Conservation (phyloP, 2,329 filamentous ascomycete genomes). For the Westerdykella sp. region DNA sequence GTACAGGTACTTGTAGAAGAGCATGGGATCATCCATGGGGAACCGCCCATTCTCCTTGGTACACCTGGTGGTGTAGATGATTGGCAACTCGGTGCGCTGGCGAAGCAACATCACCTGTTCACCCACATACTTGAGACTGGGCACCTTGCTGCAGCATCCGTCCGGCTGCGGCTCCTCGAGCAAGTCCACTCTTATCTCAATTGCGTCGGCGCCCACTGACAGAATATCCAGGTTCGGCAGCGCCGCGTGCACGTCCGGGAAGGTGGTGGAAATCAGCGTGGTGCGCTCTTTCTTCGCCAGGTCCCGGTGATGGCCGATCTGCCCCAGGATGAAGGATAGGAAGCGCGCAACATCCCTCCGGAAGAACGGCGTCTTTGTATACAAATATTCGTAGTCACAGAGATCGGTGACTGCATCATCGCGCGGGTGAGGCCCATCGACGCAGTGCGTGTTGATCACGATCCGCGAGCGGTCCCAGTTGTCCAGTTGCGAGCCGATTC, state of each 20-base stretch:
- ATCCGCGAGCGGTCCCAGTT: slow-evolving; percentile 56
- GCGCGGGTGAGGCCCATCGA: slow-evolving; percentile 57
- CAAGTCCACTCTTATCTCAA: slow-evolving; percentile 78
- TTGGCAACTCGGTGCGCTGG: slow-evolving; percentile 79
- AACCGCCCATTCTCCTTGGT: slow-evolving; percentile 77
- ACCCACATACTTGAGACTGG: slow-evolving; percentile 76
- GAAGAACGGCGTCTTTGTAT: slow-evolving; percentile 65
- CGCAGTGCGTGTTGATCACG: slow-evolving; percentile 70
- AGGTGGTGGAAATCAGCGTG: slow-evolving; percentile 82
- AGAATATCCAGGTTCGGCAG: slow-evolving; percentile 80
- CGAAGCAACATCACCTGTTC: slow-evolving; percentile 79
- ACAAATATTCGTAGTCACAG: slow-evolving; percentile 84
- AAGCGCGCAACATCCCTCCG: slow-evolving; percentile 73
- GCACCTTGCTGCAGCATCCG: slow-evolving; percentile 58
- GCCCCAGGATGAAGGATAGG: slow-evolving; percentile 71
- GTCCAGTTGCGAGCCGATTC: slow-evolving; percentile 53
- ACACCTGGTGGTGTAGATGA: slow-evolving; percentile 82
- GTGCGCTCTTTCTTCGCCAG: slow-evolving; percentile 72
- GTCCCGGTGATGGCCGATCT: slow-evolving; percentile 71
- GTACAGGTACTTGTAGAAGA: slow-evolving; percentile 75
- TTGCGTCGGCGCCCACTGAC: slow-evolving; percentile 78
- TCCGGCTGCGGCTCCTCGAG: slow-evolving; percentile 64
- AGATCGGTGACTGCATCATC: slow-evolving; percentile 57
- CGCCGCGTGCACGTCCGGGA: slow-evolving; percentile 76
- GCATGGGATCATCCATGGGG: slow-evolving; percentile 68